Percentiles rank a stretch among this genome's conserved stretches.
Conservation (phyloP, 225 moss, liverwort and hornwort genomes). For the Marchantia paleacea region DNA sequence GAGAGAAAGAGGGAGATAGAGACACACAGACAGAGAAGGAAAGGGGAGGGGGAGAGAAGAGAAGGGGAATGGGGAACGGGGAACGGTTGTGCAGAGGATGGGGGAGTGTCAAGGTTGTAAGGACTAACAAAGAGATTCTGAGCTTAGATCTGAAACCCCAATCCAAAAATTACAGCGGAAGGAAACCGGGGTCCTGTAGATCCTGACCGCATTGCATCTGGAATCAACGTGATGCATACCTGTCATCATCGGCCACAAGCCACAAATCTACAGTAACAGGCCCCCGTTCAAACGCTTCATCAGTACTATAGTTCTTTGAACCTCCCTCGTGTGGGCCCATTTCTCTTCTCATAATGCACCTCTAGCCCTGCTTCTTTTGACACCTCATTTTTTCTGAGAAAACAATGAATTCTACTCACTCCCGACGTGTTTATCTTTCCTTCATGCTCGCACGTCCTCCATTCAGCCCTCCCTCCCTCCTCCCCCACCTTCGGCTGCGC, state of each 20-base stretch:
- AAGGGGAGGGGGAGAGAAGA: background rate
- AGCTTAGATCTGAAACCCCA: background rate
- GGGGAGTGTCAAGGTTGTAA: background rate
- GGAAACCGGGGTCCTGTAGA: background rate
- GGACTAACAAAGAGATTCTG: slow-evolving; percentile 5
- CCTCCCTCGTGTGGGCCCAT: background rate
- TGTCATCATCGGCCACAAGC: background rate
- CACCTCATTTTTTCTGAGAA: background rate
- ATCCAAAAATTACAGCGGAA: background rate
- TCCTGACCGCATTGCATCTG: background rate
- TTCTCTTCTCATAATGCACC: background rate
- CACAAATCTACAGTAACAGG: slow-evolving; percentile 6
- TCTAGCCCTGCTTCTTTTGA: background rate
- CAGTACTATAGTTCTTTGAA: background rate
- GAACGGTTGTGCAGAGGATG: background rate
- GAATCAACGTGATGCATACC: slow-evolving; percentile 13
- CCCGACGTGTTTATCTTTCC: background rate
- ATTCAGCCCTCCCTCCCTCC: background rate
- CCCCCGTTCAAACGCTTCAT: background rate
- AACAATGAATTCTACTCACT: background rate
- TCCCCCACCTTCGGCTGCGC: slow-evolving; percentile 4
- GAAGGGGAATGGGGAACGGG: background rate
- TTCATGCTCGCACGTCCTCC: slow-evolving; percentile 7
- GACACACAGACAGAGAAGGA: background rate
- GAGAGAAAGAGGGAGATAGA: background rate